phyloP scores from a whole-genome alignment of 352 stramenopile species.

The Phytophthora cactorum region DNA sequence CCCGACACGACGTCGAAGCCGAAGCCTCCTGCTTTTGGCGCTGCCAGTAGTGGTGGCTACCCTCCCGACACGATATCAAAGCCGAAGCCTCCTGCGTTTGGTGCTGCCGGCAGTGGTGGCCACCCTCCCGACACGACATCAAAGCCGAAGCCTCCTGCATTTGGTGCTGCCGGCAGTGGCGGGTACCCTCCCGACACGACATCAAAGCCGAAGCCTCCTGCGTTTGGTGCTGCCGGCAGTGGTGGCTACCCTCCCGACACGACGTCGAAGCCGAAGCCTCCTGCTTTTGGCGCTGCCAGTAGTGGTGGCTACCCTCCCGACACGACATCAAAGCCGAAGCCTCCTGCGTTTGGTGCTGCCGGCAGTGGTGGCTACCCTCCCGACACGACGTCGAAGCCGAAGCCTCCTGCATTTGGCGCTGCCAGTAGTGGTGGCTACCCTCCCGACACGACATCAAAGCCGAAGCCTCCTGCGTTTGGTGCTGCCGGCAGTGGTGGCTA shows the following conservation, averaged over 20 bases:
- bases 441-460: constrained; percentile 15
- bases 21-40: constrained; percentile 1
- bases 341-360: constrained; percentile 5
- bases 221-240: constrained; percentile 5
- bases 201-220: constrained; percentile 33
- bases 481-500: constrained; percentile 30
- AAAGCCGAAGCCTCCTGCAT: constrained; percentile 29
- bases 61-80: constrained; percentile 10
- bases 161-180: constrained; percentile 14
- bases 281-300: not conserved
- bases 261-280: constrained; percentile 9
- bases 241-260: constrained; percentile 8
- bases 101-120: not conserved
- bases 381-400: constrained; percentile 9
- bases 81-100: constrained; percentile 3
- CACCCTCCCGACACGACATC: constrained; percentile 12
- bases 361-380: constrained; percentile 8
- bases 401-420: constrained; percentile 2
- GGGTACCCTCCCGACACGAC: constrained; percentile 50
- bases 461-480: constrained; percentile 29
- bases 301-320: constrained; percentile 16
- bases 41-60: constrained; percentile 3
- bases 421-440: not conserved
- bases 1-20: no score
- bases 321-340: constrained; percentile 17